phyloP scores from a whole-genome alignment of 2,329 filamentous ascomycete genomes.

The Tolypocladium cylindrosporum region DNA sequence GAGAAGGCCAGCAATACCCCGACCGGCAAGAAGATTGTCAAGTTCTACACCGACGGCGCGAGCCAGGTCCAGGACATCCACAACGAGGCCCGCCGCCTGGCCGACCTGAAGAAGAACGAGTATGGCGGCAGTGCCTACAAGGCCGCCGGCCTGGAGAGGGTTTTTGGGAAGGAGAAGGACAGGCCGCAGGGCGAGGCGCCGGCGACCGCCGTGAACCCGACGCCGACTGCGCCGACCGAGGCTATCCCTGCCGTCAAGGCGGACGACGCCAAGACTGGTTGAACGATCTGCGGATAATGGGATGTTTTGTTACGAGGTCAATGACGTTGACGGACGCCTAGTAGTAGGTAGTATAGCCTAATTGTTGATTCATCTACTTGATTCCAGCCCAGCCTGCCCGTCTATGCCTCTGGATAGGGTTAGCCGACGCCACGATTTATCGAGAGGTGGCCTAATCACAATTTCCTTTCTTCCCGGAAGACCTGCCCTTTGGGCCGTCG shows the following conservation, averaged over 20 bases:
- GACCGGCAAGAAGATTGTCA: constrained; percentile 76
- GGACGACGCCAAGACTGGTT: constrained; percentile 14
- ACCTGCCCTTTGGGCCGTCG: constrained; percentile 50
- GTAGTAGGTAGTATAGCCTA: not conserved
- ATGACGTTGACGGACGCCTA: not conserved
- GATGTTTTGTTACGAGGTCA: not conserved
- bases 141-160: constrained; percentile 45
- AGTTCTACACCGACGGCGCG: constrained; percentile 77
- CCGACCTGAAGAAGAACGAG: constrained; percentile 71
- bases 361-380: not conserved
- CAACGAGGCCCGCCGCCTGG: constrained; percentile 76
- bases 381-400: not conserved
- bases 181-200: constrained; percentile 12
- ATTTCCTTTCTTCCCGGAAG: constrained; percentile 34
- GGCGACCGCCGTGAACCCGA: not conserved
- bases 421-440: not conserved
- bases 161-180: constrained; percentile 45
- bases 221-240: constrained; percentile 2
- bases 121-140: constrained; percentile 49
- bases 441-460: not conserved
- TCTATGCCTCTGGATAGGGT: not conserved
- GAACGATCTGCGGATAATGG: not conserved
- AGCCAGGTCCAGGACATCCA: constrained; percentile 94
- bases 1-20: constrained; percentile 84
- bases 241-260: constrained; percentile 12